These are phyloP conservation scores for Exophiala sideris DNA, from an alignment of 2,329 filamentous ascomycete genomes.

Conservation along the genomic window DNA sequence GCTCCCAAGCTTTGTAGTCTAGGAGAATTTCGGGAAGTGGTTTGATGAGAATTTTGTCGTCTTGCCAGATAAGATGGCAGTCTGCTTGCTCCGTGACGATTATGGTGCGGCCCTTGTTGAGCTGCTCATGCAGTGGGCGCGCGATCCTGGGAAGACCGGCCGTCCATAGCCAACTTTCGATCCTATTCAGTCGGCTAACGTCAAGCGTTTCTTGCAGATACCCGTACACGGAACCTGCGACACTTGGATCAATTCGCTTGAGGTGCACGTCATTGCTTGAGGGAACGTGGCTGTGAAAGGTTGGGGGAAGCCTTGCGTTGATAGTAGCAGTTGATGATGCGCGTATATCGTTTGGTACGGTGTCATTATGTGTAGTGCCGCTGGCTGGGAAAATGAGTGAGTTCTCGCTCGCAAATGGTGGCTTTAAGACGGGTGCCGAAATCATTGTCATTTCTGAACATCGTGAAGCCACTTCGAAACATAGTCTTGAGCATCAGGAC, in stretches of 20 bases:
- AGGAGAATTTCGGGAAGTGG: slow-evolving; percentile 30
- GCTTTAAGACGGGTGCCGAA: neutral
- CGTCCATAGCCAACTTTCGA: slow-evolving; percentile 29
- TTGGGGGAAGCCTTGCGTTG: neutral
- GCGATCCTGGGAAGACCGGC: slow-evolving; percentile 28
- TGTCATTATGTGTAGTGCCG: neutral
- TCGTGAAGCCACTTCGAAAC: too few relatives aligned
- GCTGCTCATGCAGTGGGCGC: slow-evolving; percentile 29
- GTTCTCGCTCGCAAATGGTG: neutral
- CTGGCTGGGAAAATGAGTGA: neutral
- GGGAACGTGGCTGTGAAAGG: neutral
- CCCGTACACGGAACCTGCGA: neutral
- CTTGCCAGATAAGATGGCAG: slow-evolving; percentile 30
- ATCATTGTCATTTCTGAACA: neutral
- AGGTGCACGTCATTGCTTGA: neutral
- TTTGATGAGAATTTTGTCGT: slow-evolving; percentile 29
- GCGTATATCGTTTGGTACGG: neutral
- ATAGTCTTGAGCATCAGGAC: too few relatives aligned
- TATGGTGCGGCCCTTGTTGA: slow-evolving; percentile 24
- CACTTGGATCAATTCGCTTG: neutral
- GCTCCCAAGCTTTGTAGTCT: slow-evolving; percentile 12
- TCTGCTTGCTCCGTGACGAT: slow-evolving; percentile 29
- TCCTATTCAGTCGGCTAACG: slow-evolving; percentile 24
- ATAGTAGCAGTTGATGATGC: neutral
- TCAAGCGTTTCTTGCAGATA: neutral